Conservation (phyloP, 345 rosid genomes). For the Garcia nutans region DNA sequence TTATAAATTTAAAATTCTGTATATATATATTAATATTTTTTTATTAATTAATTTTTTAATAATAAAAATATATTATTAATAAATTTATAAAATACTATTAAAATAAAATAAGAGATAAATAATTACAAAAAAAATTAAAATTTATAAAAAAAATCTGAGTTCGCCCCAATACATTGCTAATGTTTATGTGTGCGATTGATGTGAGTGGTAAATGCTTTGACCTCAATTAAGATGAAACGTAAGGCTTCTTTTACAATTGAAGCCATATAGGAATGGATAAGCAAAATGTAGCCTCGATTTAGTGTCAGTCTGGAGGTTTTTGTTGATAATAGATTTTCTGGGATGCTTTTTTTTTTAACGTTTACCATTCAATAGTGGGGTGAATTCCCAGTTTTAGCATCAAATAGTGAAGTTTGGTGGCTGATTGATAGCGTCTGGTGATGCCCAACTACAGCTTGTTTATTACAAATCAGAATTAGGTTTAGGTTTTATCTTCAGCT, state of each 20-base stretch:
- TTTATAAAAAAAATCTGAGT: no score
- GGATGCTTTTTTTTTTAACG: neutral
- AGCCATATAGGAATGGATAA: neutral
- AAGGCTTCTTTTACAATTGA: neutral
- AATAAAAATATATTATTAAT: no score
- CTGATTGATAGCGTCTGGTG: no score
- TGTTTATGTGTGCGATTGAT: neutral
- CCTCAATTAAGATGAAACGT: neutral
- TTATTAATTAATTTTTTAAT: no score
- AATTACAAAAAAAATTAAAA: no score
- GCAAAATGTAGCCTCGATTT: neutral
- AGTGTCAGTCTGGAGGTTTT: neutral
- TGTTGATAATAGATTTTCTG: neutral
- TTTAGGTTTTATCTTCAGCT: neutral
- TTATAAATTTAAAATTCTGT: no score
- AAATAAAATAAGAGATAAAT: no score
- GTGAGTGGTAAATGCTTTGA: neutral
- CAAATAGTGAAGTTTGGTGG: neutral
- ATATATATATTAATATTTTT: no score
- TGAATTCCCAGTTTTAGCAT: neutral
- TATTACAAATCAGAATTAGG: neutral
- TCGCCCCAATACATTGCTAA: neutral
- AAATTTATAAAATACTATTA: no score
- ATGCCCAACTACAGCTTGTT: neutral
- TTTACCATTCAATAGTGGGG: neutral